Evolutionary conservation across 768 basidiomycete genomes (phyloP).

Genomic region (Multifurca ochricompacta): DNA sequence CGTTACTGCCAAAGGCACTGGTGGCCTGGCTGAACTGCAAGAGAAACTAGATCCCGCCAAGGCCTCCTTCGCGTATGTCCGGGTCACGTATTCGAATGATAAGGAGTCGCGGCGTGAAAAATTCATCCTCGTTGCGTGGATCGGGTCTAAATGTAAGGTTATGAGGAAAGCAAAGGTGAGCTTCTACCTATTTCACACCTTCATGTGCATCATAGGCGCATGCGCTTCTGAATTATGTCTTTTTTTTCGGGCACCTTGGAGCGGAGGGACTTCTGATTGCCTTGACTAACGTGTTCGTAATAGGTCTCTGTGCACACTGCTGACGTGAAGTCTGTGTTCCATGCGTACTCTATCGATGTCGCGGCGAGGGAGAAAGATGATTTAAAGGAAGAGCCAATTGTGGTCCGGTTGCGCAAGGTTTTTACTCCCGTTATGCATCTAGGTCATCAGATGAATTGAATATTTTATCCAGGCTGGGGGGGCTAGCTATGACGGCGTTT

Average conservation of each 20-base stretch:
- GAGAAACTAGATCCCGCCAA: constrained; percentile 60
- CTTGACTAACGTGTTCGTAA: constrained; percentile 20
- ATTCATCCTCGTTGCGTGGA: constrained; percentile 81
- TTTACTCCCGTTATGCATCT: constrained; percentile 25
- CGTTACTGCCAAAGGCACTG: constrained; percentile 71
- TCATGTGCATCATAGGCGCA: background rate
- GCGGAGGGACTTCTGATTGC: background rate
- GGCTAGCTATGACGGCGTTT: constrained; percentile 83
- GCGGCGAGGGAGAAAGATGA: constrained; percentile 78
- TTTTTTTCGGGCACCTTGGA: background rate
- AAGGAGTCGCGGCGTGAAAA: constrained; percentile 84
- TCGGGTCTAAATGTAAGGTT: constrained; percentile 73
- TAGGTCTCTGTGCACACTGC: constrained; percentile 90
- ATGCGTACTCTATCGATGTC: constrained; percentile 81
- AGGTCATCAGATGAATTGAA: constrained; percentile 19
- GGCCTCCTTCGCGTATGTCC: constrained; percentile 80
- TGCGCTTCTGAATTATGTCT: background rate
- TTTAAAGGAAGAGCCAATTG: constrained; percentile 80
- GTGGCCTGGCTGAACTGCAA: constrained; percentile 71
- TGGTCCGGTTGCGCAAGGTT: constrained; percentile 76
- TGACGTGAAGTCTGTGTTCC: constrained; percentile 77
- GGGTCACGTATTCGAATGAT: constrained; percentile 80
- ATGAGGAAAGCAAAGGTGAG: constrained; percentile 89
- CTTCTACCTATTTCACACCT: constrained; percentile 21
- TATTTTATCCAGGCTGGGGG: constrained; percentile 58